Conservation (phyloP, 129 eudicot genomes). For the Tanacetum coccineum region DNA sequence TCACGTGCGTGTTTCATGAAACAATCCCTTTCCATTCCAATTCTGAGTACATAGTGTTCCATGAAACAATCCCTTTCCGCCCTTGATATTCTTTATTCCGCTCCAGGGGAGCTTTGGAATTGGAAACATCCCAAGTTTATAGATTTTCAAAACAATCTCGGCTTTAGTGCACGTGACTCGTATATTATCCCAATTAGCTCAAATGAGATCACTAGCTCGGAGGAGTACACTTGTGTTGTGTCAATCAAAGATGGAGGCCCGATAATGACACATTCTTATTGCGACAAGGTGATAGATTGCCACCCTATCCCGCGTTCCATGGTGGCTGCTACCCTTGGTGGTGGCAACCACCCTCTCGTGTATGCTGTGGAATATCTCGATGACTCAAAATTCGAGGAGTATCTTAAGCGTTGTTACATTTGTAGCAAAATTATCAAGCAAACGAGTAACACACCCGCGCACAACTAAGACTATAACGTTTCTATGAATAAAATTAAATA, state of each 20-base stretch:
- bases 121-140: conserved; percentile 14
- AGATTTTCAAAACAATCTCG: neutral
- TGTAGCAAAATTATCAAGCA: conserved; percentile 8
- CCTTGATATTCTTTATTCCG: conserved; percentile 24
- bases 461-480: neutral
- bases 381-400: neutral
- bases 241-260: conserved; percentile 8
- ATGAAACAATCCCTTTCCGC: conserved; percentile 9
- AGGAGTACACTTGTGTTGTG: conserved; percentile 29
- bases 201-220: neutral
- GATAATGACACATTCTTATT: conserved; percentile 15
- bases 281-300: conserved; percentile 4
- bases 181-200: neutral
- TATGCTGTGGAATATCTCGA: conserved; percentile 1
- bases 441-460: neutral
- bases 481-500: neutral
- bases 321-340: neutral
- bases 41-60: conserved; percentile 22
- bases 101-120: conserved; percentile 28
- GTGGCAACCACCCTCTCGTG: neutral
- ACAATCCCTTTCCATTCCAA: conserved; percentile 5
- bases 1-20: conserved; percentile 14
- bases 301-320: conserved; percentile 17
- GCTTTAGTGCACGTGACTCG: conserved; percentile 15
- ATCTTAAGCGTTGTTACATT: conserved; percentile 23